A percentile compares a stretch with the other conserved stretches of the same genome.
Evolutionary conservation across 495 filamentous ascomycete species (phyloP).

Genomic region (Aspergillus biplanus): DNA sequence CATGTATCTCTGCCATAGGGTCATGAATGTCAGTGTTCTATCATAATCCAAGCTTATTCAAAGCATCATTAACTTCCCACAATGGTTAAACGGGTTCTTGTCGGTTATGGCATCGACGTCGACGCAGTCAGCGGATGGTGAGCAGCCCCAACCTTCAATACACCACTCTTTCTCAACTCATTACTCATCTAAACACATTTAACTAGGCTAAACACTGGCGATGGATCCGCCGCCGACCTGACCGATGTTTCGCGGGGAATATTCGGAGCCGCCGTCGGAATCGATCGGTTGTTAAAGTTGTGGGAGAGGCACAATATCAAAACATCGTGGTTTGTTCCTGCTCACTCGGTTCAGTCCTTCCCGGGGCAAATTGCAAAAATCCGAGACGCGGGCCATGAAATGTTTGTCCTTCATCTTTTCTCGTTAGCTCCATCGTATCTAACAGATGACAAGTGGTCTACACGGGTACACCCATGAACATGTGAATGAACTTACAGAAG

Average conservation of each 20-base stretch:
- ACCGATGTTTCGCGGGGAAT: conserved; percentile 61
- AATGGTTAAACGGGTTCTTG: conserved; percentile 3
- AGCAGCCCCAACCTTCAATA: conserved; percentile 46
- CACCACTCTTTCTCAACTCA: no score
- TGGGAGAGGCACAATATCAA: conserved; percentile 55
- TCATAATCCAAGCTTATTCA: no score
- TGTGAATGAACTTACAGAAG: conserved; percentile 49
- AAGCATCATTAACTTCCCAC: no score
- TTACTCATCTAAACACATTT: no score
- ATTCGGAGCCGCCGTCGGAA: conserved; percentile 61
- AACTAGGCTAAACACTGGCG: conserved; percentile 17
- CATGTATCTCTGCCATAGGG: no score
- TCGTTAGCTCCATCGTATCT: no score
- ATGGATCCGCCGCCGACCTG: conserved; percentile 51
- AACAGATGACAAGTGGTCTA: no score
- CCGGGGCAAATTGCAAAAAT: conserved; percentile 55
- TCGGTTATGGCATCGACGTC: conserved; percentile 47
- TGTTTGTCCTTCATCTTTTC: conserved; percentile 23
- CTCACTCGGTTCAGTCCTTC: conserved; percentile 64
- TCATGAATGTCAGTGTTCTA: no score
- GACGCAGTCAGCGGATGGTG: conserved; percentile 64
- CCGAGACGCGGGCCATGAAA: conserved; percentile 57
- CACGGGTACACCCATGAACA: conserved; percentile 65
- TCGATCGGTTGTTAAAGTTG: conserved; percentile 59
- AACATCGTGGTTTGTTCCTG: conserved; percentile 66